Base-by-base conservation (phyloP, 495 filamentous ascomycete genomes). In the Pseudevernia furfuracea region DNA sequence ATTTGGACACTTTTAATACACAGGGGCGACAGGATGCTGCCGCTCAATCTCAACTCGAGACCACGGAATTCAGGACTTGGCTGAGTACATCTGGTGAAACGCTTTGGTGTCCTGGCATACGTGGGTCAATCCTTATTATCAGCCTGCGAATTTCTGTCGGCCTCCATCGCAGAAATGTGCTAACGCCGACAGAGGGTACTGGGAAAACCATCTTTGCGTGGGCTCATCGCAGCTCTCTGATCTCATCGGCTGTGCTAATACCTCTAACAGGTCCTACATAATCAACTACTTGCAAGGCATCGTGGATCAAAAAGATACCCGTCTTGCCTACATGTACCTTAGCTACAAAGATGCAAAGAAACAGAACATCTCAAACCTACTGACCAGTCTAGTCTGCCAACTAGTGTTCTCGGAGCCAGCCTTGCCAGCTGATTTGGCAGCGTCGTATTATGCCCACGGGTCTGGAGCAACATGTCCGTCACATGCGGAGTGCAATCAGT, bases 331-430 rank as follows among this genome's bases (percentile, higher is more conserved):
- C 25, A 30, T 53, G 6, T 53, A 30, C 15, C 49, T 53, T 32
- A 53, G 49, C 49, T 53, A 53, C 15, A 53, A 53, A 10, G 49
- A 53, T 32, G 25, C 49, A 53, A 28, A 53, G 49, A 53, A 53
- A 53, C 49, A 53, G 1, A 53, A 17, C 4, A 19, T 53, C 4
- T 2, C 49, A 6, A 32, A 53, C 15, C 49, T 53, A 53, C 25
- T 53, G 12, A 17, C 5, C 25, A 53, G 14, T 8, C 7, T 53
- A 14, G 15, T 53, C 28, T 53, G 49, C 28, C 49, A 53, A 32
- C 4, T 53, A 53, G 28, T 28, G 7, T 32, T 32, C 25, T 32
- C 28, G 4, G 49, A 53, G 25, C 5, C 49, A 53, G 14, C 4
- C 0, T 7, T 53, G 49, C 3, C 28, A 17, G 25, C 28, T 30